Conservation (phyloP, 2,329 filamentous ascomycete species). For the Teratosphaeria pseudoeucalypti region DNA sequence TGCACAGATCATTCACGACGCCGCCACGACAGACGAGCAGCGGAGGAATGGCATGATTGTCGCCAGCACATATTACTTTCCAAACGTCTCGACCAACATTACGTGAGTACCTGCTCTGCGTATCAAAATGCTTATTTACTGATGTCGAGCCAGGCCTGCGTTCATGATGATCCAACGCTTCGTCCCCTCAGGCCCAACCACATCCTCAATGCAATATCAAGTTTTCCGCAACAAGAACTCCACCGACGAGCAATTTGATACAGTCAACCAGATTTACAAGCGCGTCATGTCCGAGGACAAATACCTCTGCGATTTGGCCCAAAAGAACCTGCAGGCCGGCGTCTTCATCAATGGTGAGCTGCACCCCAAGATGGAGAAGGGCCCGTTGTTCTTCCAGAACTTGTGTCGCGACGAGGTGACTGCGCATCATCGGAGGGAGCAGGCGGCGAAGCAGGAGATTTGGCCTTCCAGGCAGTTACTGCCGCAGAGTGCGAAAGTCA, state of each 20-base stretch:
- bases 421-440: constrained; percentile 39
- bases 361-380: constrained; percentile 51
- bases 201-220: constrained; percentile 50
- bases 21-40: constrained; percentile 39
- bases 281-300: constrained; percentile 57
- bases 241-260: constrained; percentile 47
- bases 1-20: constrained; percentile 40
- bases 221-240: constrained; percentile 53
- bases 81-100: constrained; percentile 42
- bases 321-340: constrained; percentile 51
- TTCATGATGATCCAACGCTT: constrained; percentile 57
- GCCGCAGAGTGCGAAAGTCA: constrained; percentile 9
- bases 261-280: constrained; percentile 51
- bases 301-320: constrained; percentile 47
- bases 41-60: constrained; percentile 38
- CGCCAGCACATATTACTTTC: constrained; percentile 41
- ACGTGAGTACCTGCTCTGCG: constrained; percentile 31
- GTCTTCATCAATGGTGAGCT: constrained; percentile 54
- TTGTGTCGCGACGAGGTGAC: constrained; percentile 39
- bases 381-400: constrained; percentile 46
- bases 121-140: background rate
- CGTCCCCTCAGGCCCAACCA: constrained; percentile 43
- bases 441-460: constrained; percentile 37
- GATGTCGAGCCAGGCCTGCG: constrained; percentile 37
- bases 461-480: constrained; percentile 41